Conservation (phyloP, 192 early-diverging fungal genomes). For the Backusella mclennaniae region DNA sequence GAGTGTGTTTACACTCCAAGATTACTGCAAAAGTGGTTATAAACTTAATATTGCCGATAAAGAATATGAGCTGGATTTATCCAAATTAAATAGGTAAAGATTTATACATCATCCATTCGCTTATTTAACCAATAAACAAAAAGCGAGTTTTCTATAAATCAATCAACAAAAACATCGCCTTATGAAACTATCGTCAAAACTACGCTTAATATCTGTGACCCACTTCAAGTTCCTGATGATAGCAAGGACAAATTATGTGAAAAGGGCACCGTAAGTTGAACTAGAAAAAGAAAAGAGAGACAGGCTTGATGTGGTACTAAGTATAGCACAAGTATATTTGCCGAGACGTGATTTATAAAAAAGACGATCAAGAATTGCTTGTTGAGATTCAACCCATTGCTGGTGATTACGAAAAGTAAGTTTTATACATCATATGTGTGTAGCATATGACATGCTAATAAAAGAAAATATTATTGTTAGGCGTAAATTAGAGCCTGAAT, state of each 20-base stretch:
- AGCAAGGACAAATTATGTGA: constrained; percentile 13
- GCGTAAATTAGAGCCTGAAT: background rate
- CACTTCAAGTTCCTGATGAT: constrained; percentile 13
- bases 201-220: constrained; percentile 27
- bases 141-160: constrained; percentile 8
- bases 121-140: background rate
- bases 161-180: constrained; percentile 10
- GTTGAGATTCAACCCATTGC: constrained; percentile 20
- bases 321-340: background rate
- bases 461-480: background rate
- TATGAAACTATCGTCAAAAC: constrained; percentile 1
- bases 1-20: constrained; percentile 6
- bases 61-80: constrained; percentile 22
- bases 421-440: background rate
- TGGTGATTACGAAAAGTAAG: constrained; percentile 19
- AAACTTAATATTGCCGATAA: constrained; percentile 7
- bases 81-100: constrained; percentile 26
- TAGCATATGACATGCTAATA: background rate
- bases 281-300: background rate
- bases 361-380: background rate
- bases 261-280: constrained; percentile 26
- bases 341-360: background rate
- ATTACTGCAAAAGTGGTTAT: constrained; percentile 25
- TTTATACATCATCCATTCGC: background rate
- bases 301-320: background rate